phyloP scores from a whole-genome alignment of 352 stramenopile genomes.

The Pythium aphanidermatum region DNA sequence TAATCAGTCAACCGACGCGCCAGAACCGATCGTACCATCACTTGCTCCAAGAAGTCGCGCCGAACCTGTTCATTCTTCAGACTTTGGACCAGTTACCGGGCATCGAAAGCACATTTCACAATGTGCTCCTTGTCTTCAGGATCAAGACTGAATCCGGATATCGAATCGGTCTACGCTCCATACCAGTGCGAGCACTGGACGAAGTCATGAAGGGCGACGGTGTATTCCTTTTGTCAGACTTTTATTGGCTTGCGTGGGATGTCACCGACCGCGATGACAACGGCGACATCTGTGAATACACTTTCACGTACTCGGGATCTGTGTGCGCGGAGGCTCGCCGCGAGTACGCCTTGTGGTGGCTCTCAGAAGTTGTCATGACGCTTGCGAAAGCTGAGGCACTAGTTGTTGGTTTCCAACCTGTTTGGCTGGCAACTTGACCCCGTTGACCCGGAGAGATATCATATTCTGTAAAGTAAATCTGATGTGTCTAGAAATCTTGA shows the following conservation, averaged over 20 bases:
- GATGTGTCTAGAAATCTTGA: too few species aligned
- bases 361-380: too few species aligned
- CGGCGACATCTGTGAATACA: slow-evolving; percentile 1
- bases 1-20: too few species aligned
- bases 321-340: too few species aligned
- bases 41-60: slow-evolving; percentile 7
- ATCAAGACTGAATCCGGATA: slow-evolving; percentile 4
- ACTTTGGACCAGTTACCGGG: slow-evolving; percentile 4
- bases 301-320: too few species aligned
- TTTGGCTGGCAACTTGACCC: too few species aligned
- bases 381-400: too few species aligned
- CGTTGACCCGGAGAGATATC: too few species aligned
- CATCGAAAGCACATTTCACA: slow-evolving; percentile 3
- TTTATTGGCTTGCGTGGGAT: slow-evolving; percentile 9
- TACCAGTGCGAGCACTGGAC: background rate
- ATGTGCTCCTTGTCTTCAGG: slow-evolving; percentile 8
- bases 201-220: background rate
- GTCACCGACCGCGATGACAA: background rate
- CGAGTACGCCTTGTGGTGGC: too few species aligned
- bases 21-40: background rate
- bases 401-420: too few species aligned
- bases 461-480: too few species aligned
- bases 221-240: background rate
- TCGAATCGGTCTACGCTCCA: background rate
- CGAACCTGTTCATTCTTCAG: slow-evolving; percentile 7